Evolutionary conservation across 2,329 filamentous ascomycete genomes (phyloP).

Genomic region (Hymenotorrendiella dingleyae): DNA sequence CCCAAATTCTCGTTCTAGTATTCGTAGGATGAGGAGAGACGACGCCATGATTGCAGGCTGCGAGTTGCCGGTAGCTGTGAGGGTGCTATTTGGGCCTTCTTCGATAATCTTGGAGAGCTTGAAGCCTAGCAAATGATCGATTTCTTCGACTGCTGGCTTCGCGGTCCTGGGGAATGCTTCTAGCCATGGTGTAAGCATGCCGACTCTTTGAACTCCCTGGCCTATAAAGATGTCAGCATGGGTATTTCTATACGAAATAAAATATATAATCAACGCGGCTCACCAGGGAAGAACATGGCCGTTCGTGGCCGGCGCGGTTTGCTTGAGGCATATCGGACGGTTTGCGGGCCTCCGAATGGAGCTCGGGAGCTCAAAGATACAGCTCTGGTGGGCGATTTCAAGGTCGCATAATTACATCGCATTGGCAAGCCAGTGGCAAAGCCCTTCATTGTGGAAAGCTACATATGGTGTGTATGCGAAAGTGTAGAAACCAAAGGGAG

Average conservation of each 20-base stretch:
- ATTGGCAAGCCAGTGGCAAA: conserved; percentile 19
- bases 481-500: not conserved
- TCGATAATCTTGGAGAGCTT: conserved; percentile 74
- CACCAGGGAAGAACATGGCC: conserved; percentile 35
- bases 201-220: conserved; percentile 83
- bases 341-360: not conserved
- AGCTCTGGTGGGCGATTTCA: conserved; percentile 8
- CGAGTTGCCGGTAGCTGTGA: conserved; percentile 80
- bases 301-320: conserved; percentile 28
- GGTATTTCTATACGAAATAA: too few species aligned
- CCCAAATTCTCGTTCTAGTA: conserved; percentile 78
- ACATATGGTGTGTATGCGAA: conserved; percentile 4
- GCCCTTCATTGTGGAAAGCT: conserved; percentile 22
- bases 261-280: too few species aligned
- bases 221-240: too few species aligned
- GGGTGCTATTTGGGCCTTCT: conserved; percentile 66
- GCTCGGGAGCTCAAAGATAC: conserved; percentile 5
- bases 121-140: conserved; percentile 70
- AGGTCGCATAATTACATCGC: conserved; percentile 9
- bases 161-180: conserved; percentile 77
- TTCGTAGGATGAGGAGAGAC: conserved; percentile 79
- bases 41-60: conserved; percentile 97
- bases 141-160: conserved; percentile 73
- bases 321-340: conserved; percentile 23
- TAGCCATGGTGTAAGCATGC: conserved; percentile 82